Percentiles rank a stretch among this genome's conserved stretches.
These are phyloP conservation scores for Endothia cerciana DNA, from an alignment of 2,329 filamentous ascomycete species.

Conservation along the genomic window DNA sequence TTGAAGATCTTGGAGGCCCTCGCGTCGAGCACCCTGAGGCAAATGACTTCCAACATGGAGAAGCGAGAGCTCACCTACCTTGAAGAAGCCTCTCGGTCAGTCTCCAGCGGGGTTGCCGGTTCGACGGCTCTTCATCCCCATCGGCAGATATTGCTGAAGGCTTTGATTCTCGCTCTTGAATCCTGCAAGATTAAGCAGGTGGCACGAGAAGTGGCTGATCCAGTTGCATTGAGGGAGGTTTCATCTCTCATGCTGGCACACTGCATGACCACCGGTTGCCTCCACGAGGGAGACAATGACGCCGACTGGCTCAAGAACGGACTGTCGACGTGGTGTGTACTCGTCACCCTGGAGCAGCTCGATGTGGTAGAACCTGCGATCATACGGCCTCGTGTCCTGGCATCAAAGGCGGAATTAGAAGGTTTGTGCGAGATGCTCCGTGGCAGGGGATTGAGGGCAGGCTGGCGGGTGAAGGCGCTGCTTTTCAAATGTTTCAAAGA, in stretches of 20 bases:
- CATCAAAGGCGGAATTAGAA: slow-evolving; percentile 26
- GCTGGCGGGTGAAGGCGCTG: slow-evolving; percentile 53
- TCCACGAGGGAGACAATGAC: neutral
- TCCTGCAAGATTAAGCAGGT: slow-evolving; percentile 14
- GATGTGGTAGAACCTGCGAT: slow-evolving; percentile 29
- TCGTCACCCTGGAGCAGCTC: slow-evolving; percentile 27
- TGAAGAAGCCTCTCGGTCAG: slow-evolving; percentile 14
- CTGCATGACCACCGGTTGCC: neutral
- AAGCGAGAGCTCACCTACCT: slow-evolving; percentile 30
- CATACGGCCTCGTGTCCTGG: slow-evolving; percentile 22
- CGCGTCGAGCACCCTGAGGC: slow-evolving; percentile 23
- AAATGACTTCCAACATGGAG: slow-evolving; percentile 31
- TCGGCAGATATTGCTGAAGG: slow-evolving; percentile 20
- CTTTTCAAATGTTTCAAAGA: slow-evolving; percentile 43
- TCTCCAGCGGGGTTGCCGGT: slow-evolving; percentile 13
- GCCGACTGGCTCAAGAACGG: neutral
- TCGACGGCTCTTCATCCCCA: slow-evolving; percentile 11
- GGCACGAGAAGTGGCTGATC: slow-evolving; percentile 8
- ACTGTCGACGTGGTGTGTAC: slow-evolving; percentile 21
- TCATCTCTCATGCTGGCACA: slow-evolving; percentile 12
- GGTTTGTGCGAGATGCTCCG: slow-evolving; percentile 31
- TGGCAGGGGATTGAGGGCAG: slow-evolving; percentile 33
- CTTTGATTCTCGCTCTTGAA: slow-evolving; percentile 18
- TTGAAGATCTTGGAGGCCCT: slow-evolving; percentile 26
- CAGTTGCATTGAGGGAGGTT: slow-evolving; percentile 1